Base-by-base conservation (phyloP, 345 rosid species). In the Erysimum cheiranthoides region DNA sequence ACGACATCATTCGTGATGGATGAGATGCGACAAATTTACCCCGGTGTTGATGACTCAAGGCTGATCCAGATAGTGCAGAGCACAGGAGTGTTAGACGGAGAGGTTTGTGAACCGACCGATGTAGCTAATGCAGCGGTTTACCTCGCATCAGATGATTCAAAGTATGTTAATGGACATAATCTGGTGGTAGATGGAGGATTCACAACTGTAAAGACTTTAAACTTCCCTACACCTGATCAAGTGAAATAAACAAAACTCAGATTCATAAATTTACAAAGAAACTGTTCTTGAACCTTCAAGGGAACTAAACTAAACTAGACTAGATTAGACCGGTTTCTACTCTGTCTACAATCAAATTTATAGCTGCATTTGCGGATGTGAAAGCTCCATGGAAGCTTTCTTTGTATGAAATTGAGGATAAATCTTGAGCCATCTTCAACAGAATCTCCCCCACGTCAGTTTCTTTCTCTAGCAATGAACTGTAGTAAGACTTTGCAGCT, bases 351-450 rank as follows among this genome's bases (percentile, higher is more conserved):
- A 93, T 93, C 80, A 91, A 82, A 81, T 77, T 77, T 4, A 91
- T 78, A 0, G 98, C 97, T 1, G 94, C 97, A 68, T 91, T 91
- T 0, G 96, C 97, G 0, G 97, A 90, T 0, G 97, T 87, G 82
- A 90, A 93, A 17, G 98, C 96, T 64, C 97, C 98, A 42, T 93
- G 98, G 72, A 93, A 93, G 61, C 97, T 93, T 45, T 91, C 97
- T 78, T 85, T 80, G 21, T 93, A 93, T 66, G 96, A 91, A 70
- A 93, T 73, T 1, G 90, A 84, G 46, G 88, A 91, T 81, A 89
- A 79, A 31, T 85, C 87, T 71, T 78, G 69, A 60, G 88, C 96
- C 94, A 93, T 90, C 76, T 62, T 86, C 82, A 93, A 61, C 80
- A 90, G 82, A 78, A 93, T 89, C 76, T 69, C 94, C 28, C 98